Conservation (phyloP, 2,329 filamentous ascomycete species). For the Aaosphaeria pasadenensis region DNA sequence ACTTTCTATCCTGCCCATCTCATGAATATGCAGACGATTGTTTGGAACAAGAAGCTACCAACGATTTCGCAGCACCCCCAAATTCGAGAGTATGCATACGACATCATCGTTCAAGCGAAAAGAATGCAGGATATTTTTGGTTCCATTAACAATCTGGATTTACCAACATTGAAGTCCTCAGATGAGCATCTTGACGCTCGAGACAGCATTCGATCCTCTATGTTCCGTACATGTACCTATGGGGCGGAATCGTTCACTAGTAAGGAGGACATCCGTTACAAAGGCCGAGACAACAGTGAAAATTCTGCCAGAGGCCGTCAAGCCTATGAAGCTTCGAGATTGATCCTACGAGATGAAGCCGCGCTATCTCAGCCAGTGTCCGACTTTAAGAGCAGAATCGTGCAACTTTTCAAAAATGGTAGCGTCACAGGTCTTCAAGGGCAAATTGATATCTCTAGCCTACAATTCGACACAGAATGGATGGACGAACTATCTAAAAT, state of each 20-base stretch:
- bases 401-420: not conserved
- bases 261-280: constrained; percentile 19
- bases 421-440: constrained; percentile 3
- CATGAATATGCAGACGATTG: constrained; percentile 43
- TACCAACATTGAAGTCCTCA: constrained; percentile 4
- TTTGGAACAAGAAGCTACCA: constrained; percentile 42
- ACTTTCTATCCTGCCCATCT: constrained; percentile 44
- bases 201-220: constrained; percentile 26
- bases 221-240: constrained; percentile 25
- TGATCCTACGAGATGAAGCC: constrained; percentile 14
- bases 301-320: constrained; percentile 8
- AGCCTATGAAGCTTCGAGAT: constrained; percentile 9
- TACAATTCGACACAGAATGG: constrained; percentile 23
- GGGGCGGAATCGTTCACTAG: constrained; percentile 28
- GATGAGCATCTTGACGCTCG: constrained; percentile 19
- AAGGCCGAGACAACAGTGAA: constrained; percentile 6
- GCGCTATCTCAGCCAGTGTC: constrained; percentile 8
- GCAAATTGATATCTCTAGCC: not conserved
- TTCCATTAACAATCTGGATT: constrained; percentile 1
- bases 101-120: constrained; percentile 21
- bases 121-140: constrained; percentile 14
- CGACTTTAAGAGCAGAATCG: not conserved
- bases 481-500: constrained; percentile 6
- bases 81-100: constrained; percentile 17
- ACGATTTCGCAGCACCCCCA: constrained; percentile 27